Conservation (phyloP, 2,329 filamentous ascomycete species). For the Thielaviopsis populi region DNA sequence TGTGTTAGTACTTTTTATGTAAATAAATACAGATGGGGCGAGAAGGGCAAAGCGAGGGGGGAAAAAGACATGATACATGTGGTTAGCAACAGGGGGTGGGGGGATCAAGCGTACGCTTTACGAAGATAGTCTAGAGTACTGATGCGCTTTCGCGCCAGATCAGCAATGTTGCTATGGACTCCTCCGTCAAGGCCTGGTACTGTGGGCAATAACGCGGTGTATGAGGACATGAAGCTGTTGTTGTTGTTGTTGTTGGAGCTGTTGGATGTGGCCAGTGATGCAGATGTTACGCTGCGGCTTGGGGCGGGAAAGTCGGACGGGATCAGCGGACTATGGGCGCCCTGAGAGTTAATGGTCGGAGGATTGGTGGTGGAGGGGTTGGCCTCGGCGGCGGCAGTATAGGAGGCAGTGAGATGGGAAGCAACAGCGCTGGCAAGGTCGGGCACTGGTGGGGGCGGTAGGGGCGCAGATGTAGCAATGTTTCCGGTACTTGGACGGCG, state of each 20-base stretch:
- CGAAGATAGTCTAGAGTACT: slow-evolving; percentile 84
- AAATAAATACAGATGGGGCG: neutral
- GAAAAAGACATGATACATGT: neutral
- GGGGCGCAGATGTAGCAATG: slow-evolving; percentile 32
- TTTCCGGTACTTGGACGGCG: slow-evolving; percentile 30
- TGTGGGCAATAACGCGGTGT: slow-evolving; percentile 8
- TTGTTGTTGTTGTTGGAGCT: neutral
- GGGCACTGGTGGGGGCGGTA: slow-evolving; percentile 34
- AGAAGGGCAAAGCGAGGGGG: neutral
- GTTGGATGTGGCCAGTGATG: slow-evolving; percentile 4
- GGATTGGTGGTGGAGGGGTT: neutral
- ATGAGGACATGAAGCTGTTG: slow-evolving; percentile 12
- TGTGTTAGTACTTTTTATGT: neutral
- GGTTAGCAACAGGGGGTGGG: neutral
- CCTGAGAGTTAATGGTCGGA: neutral
- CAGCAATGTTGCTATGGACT: slow-evolving; percentile 56
- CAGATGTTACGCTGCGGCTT: slow-evolving; percentile 10
- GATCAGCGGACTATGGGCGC: slow-evolving; percentile 15
- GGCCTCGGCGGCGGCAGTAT: slow-evolving; percentile 16
- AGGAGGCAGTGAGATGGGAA: slow-evolving; percentile 23
- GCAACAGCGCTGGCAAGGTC: slow-evolving; percentile 38
- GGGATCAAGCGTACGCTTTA: slow-evolving; percentile 54
- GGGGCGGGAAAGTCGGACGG: slow-evolving; percentile 15
- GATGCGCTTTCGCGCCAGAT: slow-evolving; percentile 81
- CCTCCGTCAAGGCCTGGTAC: slow-evolving; percentile 29